Evolutionary conservation across 2,329 filamentous ascomycete species (phyloP), one percentile per base, ranked within the genome.

Genomic region (Alternaria longipes): DNA sequence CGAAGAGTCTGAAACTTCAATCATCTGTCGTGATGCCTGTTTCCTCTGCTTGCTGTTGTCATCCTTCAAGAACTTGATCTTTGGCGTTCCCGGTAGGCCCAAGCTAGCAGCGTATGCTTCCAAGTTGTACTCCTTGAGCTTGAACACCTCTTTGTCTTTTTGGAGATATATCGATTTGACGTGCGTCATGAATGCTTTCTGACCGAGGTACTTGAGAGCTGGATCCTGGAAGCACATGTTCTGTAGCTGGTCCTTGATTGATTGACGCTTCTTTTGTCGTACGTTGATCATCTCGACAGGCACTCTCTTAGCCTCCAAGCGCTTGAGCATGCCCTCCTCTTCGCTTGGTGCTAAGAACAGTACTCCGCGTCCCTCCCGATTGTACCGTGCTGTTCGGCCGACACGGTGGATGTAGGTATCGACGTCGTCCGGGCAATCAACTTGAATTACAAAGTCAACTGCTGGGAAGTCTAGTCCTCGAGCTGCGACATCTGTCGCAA

Each of bases 321-420:
- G 86, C 75, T 90, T 89, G 45, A 97, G 74, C 91, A 99, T 97
- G n/a, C 92, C 94, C 59, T 89, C 85, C 77, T 97, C 94, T 79
- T 99, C 96, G 68, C 89, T 95, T 0, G 95, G 94, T 56, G 97
- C 93, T 0, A 99, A 82, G 78, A 99, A 97, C 0, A 99, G 79
- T 0, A 98, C 92, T 1, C 95, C 94, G 40, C 90, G 89, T 8
- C 95, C 95, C 54, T 92, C 88, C 65, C 91, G 90, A 72, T 97
- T 90, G 78, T 96, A 98, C 22, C 94, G 88, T n/a, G 95, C 95
- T 18, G 95, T 98, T 30, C 95, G 88, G 2, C 95, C 95, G 5
- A 97, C 94, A 60, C 95, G 89, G 80, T 99, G 95, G 69, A 99
- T 98, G 74, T 99, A 99, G 0, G 95, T 99, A 73, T 98, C 95